Evolutionary conservation across 768 basidiomycete species (phyloP).

Genomic region (Cantharellus cinnabarinus): DNA sequence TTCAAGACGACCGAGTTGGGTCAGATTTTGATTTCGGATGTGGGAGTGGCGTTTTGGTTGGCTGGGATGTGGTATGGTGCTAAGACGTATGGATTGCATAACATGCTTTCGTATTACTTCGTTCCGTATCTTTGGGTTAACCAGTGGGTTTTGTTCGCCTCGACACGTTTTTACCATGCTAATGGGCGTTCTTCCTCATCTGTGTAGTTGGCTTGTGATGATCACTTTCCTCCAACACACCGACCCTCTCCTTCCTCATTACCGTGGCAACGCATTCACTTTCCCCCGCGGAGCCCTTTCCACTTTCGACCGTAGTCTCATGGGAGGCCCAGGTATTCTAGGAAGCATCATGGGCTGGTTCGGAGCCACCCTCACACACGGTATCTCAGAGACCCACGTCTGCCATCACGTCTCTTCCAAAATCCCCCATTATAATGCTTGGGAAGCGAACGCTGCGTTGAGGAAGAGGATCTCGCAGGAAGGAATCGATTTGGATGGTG

Average conservation of each 20-base stretch:
- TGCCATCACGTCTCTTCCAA: conserved; percentile 83
- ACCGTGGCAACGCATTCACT: conserved; percentile 72
- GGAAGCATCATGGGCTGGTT: conserved; percentile 70
- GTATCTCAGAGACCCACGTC: conserved; percentile 88
- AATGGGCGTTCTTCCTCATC: conserved; percentile 2
- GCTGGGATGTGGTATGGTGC: conserved; percentile 34
- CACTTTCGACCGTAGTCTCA: conserved; percentile 68
- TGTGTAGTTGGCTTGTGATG: conserved; percentile 62
- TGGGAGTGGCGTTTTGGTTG: conserved; percentile 64
- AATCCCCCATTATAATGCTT: conserved; percentile 91
- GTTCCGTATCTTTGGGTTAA: conserved; percentile 71
- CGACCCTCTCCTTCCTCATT: conserved; percentile 86
- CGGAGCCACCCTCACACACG: conserved; percentile 68
- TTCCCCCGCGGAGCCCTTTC: conserved; percentile 86
- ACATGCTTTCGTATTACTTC: conserved; percentile 61
- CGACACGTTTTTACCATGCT: neutral
- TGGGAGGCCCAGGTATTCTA: conserved; percentile 35
- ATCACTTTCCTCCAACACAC: conserved; percentile 99
- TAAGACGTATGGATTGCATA: conserved; percentile 40
- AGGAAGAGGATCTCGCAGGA: conserved; percentile 49
- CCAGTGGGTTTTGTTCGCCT: conserved; percentile 12
- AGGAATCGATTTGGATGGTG: conserved; percentile 44
- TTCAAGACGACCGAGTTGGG: conserved; percentile 45
- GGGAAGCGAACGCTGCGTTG: conserved; percentile 79
- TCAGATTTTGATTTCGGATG: conserved; percentile 63